These are phyloP conservation scores for Hymenoscyphus linearis DNA, from an alignment of 2,329 filamentous ascomycete species.

Conservation along the genomic window DNA sequence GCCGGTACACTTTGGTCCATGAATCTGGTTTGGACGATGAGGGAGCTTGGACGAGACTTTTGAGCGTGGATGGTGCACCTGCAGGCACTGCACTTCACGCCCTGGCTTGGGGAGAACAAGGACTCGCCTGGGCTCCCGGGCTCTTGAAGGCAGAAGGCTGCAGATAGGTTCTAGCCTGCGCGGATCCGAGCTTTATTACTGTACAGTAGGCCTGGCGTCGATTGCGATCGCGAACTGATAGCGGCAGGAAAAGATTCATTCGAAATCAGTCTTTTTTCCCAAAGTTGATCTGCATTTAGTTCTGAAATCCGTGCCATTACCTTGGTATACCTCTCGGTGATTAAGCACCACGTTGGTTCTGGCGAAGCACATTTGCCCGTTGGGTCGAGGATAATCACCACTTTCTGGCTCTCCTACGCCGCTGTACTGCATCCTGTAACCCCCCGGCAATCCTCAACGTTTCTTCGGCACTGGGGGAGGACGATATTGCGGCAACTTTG, in stretches of 20 bases:
- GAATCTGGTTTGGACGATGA: neutral
- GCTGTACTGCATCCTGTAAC: neutral
- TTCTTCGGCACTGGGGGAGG: constrained; percentile 7
- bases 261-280: neutral
- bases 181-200: constrained; percentile 16
- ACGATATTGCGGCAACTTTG: neutral
- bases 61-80: neutral
- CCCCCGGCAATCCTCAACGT: constrained; percentile 1
- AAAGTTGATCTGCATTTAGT: neutral
- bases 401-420: neutral
- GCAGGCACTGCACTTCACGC: constrained; percentile 1
- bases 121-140: neutral
- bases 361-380: neutral
- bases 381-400: neutral
- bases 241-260: constrained; percentile 3
- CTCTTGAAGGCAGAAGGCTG: constrained; percentile 10
- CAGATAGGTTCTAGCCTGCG: constrained; percentile 15
- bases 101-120: neutral
- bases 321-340: neutral
- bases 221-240: constrained; percentile 6
- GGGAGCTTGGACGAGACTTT: constrained; percentile 4
- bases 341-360: neutral
- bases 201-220: neutral
- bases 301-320: neutral
- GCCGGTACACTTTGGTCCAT: neutral